Base-by-base conservation (phyloP, 495 filamentous ascomycete genomes). In the Tetracladium setigerum region DNA sequence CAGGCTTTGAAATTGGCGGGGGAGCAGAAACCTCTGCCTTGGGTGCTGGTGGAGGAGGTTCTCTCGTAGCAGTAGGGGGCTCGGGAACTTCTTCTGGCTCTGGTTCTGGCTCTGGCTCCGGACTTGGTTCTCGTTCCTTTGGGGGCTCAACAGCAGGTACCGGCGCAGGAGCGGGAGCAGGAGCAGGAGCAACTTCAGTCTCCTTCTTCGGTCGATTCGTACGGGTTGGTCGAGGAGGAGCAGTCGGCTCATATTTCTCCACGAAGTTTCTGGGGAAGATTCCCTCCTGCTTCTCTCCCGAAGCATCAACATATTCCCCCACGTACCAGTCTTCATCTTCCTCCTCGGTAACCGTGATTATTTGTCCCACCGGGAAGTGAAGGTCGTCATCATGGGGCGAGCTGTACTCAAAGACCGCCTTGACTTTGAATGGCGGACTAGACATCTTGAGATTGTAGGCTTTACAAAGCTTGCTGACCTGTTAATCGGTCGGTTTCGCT, bases 191-290 rank as follows among this genome's bases (percentile, higher is more conserved):
- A 30, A 59, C 51, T 27, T 77, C 73, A 12, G 63, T 48, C 50
- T 94, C 87, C 63, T 80, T 90, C 71, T 84, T 95, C 41, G 79
- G 72, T 36, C 87, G 82, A 16, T 67, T 69, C 4, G 73, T 67
- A 47, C 92, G 79, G 14, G 79, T 71, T 37, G 92, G 92, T 35
- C 92, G 81, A 30, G 90, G 87, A 46, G 92, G 92, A 49, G 89
- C 83, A 50, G 83, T 86, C 18, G 94, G 92, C 54, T 95, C 89
- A 62, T 87, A 95, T 62, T 83, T 82, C 65, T 98, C 91, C 43
- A 98, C 94, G 56, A 98, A 98, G 67, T 97, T 98, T 59, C 81
- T 84, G 12, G 92, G 92, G 68, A 98, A 98, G 47, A 98, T 85
- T 30, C 92, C 92, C 60, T 95, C 85, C 53, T 81, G 76, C 57